Percentiles rank a stretch among this genome's conserved stretches.
phyloP scores from a whole-genome alignment of 2,329 filamentous ascomycete species.

The Fusarium sambucinum region DNA sequence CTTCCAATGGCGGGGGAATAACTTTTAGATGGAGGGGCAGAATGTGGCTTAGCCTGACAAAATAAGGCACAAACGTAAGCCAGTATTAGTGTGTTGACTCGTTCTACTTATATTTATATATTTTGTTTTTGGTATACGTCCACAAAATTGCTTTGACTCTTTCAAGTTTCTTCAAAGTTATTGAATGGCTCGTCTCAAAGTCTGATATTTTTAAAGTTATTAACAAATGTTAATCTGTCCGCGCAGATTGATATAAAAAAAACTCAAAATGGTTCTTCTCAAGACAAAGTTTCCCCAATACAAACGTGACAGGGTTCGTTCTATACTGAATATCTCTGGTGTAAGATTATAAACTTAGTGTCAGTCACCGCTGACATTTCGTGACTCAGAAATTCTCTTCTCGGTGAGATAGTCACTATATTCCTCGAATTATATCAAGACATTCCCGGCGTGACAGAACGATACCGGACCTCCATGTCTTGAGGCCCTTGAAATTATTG shows the following conservation, averaged over 20 bases:
- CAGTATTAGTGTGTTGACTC: background rate
- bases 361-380: background rate
- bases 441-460: background rate
- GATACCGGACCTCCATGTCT: conserved; percentile 9
- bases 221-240: too few species aligned
- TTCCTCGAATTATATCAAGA: background rate
- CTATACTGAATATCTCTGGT: background rate
- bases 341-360: background rate
- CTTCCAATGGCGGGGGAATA: conserved; percentile 31
- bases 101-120: too few species aligned
- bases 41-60: conserved; percentile 24
- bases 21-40: conserved; percentile 45
- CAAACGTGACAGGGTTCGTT: too few species aligned
- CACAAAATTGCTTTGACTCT: too few species aligned
- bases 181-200: too few species aligned
- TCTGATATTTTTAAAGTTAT: too few species aligned
- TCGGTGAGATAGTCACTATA: background rate
- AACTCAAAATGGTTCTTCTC: too few species aligned
- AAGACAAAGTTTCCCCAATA: too few species aligned
- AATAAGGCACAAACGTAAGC: background rate
- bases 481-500: background rate
- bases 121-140: too few species aligned
- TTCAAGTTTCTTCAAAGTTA: too few species aligned
- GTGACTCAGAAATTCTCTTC: background rate
- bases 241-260: too few species aligned